phyloP scores from a whole-genome alignment of 2,329 filamentous ascomycete species.

The Rutstroemia sp. region DNA sequence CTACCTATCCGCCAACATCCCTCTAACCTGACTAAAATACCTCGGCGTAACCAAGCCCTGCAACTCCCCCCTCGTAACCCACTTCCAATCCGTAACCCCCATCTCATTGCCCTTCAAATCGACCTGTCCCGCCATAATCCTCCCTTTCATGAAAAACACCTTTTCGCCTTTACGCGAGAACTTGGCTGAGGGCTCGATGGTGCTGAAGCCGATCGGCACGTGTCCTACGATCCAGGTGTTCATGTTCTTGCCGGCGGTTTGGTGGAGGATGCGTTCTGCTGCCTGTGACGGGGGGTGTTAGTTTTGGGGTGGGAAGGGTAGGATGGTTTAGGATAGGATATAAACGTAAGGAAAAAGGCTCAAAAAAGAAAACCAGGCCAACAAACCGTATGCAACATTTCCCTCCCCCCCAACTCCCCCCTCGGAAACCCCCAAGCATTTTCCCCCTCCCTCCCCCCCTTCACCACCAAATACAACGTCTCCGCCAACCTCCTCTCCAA shows the following conservation, averaged over 20 bases:
- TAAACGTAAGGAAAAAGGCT: not conserved
- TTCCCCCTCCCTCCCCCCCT: conserved; percentile 43
- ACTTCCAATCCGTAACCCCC: conserved; percentile 77
- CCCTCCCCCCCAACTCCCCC: conserved; percentile 58
- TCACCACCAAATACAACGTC: conserved; percentile 84
- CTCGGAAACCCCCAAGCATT: conserved; percentile 71
- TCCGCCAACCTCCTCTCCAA: conserved; percentile 72
- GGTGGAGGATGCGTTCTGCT: conserved; percentile 68
- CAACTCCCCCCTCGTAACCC: conserved; percentile 87
- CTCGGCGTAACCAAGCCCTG: conserved; percentile 53
- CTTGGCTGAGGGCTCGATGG: conserved; percentile 44
- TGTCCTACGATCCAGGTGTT: conserved; percentile 97
- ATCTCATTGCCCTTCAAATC: conserved; percentile 65
- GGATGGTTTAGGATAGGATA: not conserved
- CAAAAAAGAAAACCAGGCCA: not conserved
- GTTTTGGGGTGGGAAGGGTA: not conserved
- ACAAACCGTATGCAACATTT: conserved; percentile 78
- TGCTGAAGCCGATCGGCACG: conserved; percentile 75
- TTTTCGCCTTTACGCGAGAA: conserved; percentile 58
- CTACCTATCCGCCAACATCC: conserved; percentile 76
- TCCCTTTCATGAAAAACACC: conserved; percentile 91
- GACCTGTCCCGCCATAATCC: conserved; percentile 96
- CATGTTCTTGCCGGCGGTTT: conserved; percentile 86
- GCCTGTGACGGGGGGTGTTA: conserved; percentile 49
- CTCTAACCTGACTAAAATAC: conserved; percentile 70